These are phyloP conservation scores for Quercus variabilis DNA, from an alignment of 306 rosid genomes.

Conservation along the genomic window DNA sequence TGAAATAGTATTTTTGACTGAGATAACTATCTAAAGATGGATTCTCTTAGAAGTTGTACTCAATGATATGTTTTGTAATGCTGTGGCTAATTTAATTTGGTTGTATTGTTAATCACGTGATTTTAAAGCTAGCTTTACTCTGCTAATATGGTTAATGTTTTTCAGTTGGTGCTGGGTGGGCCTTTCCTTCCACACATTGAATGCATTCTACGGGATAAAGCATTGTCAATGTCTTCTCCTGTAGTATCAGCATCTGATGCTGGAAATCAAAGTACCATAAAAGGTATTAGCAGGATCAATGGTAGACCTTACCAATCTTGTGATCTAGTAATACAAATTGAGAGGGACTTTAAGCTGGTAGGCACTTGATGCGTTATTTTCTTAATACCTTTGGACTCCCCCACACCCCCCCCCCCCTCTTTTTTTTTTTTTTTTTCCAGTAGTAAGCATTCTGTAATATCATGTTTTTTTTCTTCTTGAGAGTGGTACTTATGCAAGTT, in stretches of 20 bases:
- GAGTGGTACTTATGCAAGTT: background rate
- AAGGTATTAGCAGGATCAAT: constrained; percentile 42
- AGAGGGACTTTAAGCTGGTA: constrained; percentile 49
- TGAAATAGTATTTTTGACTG: too few relatives aligned
- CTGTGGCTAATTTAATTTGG: background rate
- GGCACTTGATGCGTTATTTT: constrained; percentile 5
- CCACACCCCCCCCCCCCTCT: background rate
- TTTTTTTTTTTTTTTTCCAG: background rate
- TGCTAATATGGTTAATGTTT: background rate
- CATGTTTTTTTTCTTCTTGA: background rate
- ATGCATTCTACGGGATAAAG: constrained; percentile 69
- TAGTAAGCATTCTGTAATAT: background rate
- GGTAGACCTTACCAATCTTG: constrained; percentile 67
- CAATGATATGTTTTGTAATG: background rate
- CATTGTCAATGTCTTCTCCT: constrained; percentile 55
- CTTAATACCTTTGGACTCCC: background rate
- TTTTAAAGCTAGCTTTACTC: constrained; percentile 4
- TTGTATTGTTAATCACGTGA: background rate
- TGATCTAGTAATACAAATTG: constrained; percentile 54
- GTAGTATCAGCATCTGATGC: constrained; percentile 60
- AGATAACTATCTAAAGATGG: too few relatives aligned
- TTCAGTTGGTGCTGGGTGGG: constrained; percentile 82
- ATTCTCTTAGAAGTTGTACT: too few relatives aligned
- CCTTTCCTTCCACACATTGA: constrained; percentile 81
- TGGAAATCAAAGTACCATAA: constrained; percentile 46